These are phyloP conservation scores for Cystobasidiaceae sp. DNA, from an alignment of 1,284 basidiomycete genomes.

Conservation along the genomic window DNA sequence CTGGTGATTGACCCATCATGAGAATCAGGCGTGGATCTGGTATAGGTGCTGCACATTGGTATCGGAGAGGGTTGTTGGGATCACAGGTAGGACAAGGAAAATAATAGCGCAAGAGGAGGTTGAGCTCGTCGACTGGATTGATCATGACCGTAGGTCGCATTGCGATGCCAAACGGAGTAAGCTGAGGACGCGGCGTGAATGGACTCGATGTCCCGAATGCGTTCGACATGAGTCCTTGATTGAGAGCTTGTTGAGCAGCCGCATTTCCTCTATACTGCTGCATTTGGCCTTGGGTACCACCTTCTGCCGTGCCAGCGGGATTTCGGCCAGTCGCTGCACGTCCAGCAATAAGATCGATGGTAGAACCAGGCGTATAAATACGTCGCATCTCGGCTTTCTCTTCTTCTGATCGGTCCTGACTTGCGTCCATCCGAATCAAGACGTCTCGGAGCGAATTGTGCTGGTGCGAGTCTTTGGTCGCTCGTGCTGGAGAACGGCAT, in stretches of 20 bases:
- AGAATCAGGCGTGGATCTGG: conserved; percentile 24
- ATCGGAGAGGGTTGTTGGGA: conserved; percentile 16
- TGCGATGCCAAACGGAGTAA: conserved; percentile 8
- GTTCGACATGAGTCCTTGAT: conserved; percentile 14
- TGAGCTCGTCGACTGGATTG: conserved; percentile 29
- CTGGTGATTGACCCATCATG: conserved; percentile 1
- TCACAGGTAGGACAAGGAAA: conserved; percentile 30
- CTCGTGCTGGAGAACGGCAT: conserved; percentile 26
- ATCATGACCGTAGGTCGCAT: conserved; percentile 24
- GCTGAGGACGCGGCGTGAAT: background rate
- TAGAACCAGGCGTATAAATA: conserved; percentile 24
- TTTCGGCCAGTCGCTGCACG: background rate
- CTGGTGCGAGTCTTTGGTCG: conserved; percentile 30
- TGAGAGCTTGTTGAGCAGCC: background rate
- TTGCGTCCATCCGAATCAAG: conserved; percentile 23
- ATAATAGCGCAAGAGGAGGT: conserved; percentile 24
- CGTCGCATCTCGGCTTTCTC: conserved; percentile 29
- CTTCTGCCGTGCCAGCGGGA: background rate
- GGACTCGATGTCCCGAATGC: conserved; percentile 8
- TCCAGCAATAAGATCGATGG: conserved; percentile 20
- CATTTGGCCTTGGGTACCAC: too few relatives aligned
- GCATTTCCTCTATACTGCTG: too few relatives aligned
- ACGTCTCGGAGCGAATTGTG: conserved; percentile 26
- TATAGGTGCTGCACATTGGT: conserved; percentile 11
- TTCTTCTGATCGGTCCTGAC: conserved; percentile 19